Conservation (phyloP, 1,284 basidiomycete genomes). For the Rugosomyces carneus region DNA sequence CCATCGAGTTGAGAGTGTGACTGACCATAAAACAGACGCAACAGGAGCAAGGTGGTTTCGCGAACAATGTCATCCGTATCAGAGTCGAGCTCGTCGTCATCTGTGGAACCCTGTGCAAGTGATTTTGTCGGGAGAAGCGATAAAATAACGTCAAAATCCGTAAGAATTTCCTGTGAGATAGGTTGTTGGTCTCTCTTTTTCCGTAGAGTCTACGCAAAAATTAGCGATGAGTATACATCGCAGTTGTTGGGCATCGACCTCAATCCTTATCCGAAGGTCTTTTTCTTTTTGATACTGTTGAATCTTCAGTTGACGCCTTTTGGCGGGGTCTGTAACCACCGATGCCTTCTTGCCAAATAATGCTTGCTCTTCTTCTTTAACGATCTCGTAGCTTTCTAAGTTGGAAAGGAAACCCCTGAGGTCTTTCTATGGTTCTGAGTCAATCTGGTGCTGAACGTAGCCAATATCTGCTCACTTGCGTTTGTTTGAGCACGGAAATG, state of each 20-base stretch:
- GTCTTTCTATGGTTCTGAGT: constrained; percentile 41
- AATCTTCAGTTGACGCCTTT: constrained; percentile 81
- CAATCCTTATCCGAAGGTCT: constrained; percentile 62
- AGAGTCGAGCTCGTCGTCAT: constrained; percentile 50
- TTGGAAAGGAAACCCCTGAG: constrained; percentile 50
- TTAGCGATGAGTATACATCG: constrained; percentile 1
- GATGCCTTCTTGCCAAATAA: constrained; percentile 45
- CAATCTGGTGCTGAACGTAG: constrained; percentile 9
- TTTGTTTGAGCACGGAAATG: constrained; percentile 45
- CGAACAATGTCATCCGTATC: constrained; percentile 63
- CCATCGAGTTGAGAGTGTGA: constrained; percentile 65
- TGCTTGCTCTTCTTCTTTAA: constrained; percentile 56
- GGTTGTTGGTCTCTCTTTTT: constrained; percentile 42
- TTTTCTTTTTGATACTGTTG: constrained; percentile 83
- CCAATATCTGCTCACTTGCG: constrained; percentile 47
- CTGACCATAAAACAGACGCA: constrained; percentile 71
- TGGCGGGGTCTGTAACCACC: constrained; percentile 54
- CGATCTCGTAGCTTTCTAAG: constrained; percentile 65
- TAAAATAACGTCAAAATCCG: constrained; percentile 54
- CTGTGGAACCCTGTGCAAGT: constrained; percentile 26
- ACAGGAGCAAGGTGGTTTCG: constrained; percentile 59
- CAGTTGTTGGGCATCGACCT: constrained; percentile 38
- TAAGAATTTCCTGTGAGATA: constrained; percentile 29
- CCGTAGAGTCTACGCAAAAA: constrained; percentile 39
- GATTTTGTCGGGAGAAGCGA: constrained; percentile 46